Evolutionary conservation across 306 rosid species (phyloP), one percentile per base, ranked within the genome.

Genomic region (Casuarina equisetifolia): DNA sequence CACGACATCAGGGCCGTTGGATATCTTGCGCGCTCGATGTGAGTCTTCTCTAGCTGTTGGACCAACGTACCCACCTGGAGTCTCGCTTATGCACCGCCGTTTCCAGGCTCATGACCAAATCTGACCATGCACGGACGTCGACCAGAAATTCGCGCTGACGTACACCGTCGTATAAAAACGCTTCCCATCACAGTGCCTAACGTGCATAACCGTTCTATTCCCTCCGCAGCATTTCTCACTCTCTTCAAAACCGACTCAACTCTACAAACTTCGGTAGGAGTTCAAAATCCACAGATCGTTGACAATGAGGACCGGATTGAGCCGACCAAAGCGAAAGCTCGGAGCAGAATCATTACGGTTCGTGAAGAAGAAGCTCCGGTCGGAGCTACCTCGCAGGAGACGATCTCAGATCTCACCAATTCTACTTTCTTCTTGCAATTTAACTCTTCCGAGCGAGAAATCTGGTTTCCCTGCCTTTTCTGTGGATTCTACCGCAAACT

Each of bases 351-450:
- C 85, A n/a, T 66, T 19, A 2, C 70, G 50, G n/a, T 51, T n/a
- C 51, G 44, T 36, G 6, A 80, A 49, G 81, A 91, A 84, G 91
- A 91, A 87, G 89, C 97, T 86, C 77, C 92, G 98, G 58, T 93
- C 91, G 10, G 86, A 87, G 64, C 75, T 91, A 1, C 82, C 86
- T 79, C 94, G 91, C 82, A 90, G 97, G 74, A 62, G 81, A 68
- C 79, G 93, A 46, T 6, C 49, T 75, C 88, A 78, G 78, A 82
- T 95, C 76, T 89, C 91, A 44, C 91, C 97, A 8, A 75, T 91
- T 72, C 75, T 87, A 1, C 44, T 68, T 52, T 16, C 72, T 3
- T 75, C 89, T 0, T 35, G 46, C 70, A 82, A 77, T 38, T 11
- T 66, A 53, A 69, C 70, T 39, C 25, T 69, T 39, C 36, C 70